A percentile compares a stretch with the other conserved stretches of the same genome.
Evolutionary conservation across 1,139 yeast genomes (phyloP).

Genomic region (Hanseniaspora sp.): DNA sequence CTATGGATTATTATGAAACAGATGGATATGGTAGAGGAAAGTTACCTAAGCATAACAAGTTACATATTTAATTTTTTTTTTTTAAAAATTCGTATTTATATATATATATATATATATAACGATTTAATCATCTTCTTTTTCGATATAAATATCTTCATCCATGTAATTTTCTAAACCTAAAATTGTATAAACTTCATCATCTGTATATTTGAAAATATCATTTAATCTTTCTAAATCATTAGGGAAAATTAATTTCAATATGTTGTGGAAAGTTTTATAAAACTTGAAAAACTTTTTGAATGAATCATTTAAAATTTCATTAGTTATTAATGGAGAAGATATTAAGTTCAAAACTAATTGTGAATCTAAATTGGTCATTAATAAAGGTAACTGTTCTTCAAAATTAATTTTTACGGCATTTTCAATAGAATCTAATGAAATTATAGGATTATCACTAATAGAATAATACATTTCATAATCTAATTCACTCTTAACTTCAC

Average conservation of each 20-base stretch:
- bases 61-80: not conserved
- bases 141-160: constrained; percentile 21
- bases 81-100: not conserved
- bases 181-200: constrained; percentile 50
- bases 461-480: constrained; percentile 51
- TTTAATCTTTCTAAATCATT: constrained; percentile 24
- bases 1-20: constrained; percentile 88
- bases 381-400: constrained; percentile 48
- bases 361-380: constrained; percentile 51
- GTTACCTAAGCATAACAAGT: constrained; percentile 38
- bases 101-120: not conserved
- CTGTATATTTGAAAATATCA: constrained; percentile 29
- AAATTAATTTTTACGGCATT: constrained; percentile 37
- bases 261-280: constrained; percentile 43
- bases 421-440: constrained; percentile 39
- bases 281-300: constrained; percentile 43
- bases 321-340: constrained; percentile 54
- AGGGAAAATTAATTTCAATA: constrained; percentile 31
- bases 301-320: constrained; percentile 42
- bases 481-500: constrained; percentile 36
- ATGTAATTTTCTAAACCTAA: constrained; percentile 42
- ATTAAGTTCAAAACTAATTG: constrained; percentile 40
- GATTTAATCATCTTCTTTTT: constrained; percentile 4
- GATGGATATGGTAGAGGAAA: constrained; percentile 92
- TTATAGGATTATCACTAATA: constrained; percentile 50